Evolutionary conservation across 352 stramenopile species (phyloP).

Genomic region (Globisporangium heterothallicum): DNA sequence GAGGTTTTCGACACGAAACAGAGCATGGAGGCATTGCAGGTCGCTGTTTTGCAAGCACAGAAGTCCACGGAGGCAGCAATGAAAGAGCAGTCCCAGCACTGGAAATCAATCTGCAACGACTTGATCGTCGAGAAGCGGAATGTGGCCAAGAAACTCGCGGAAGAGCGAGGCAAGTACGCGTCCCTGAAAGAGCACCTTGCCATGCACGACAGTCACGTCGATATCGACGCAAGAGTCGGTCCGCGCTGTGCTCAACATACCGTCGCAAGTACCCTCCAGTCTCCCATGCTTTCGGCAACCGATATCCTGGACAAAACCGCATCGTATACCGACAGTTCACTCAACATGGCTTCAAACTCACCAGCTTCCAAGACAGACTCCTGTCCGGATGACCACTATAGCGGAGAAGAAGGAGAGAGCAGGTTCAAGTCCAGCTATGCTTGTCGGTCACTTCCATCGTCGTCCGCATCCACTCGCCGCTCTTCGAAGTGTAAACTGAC

Average conservation of each 20-base stretch:
- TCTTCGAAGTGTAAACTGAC: background rate
- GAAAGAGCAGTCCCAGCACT: conserved; percentile 33
- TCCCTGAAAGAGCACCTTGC: conserved; percentile 35
- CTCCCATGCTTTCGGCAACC: background rate
- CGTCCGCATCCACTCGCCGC: background rate
- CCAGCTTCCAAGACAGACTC: background rate
- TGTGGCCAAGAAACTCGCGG: conserved; percentile 36
- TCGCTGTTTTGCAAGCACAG: conserved; percentile 18
- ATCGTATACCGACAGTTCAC: background rate
- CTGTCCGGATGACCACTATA: background rate
- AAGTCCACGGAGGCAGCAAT: conserved; percentile 25
- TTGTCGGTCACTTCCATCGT: background rate
- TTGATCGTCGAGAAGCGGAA: conserved; percentile 35
- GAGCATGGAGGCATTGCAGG: conserved; percentile 19
- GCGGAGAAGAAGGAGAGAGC: background rate
- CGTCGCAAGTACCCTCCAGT: background rate
- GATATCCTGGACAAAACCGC: background rate
- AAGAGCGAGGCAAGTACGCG: conserved; percentile 38
- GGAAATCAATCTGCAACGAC: conserved; percentile 41
- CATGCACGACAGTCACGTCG: conserved; percentile 10
- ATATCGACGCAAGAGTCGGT: background rate
- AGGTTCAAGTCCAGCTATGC: background rate
- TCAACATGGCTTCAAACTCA: background rate
- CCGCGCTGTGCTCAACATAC: background rate
- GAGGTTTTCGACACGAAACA: conserved; percentile 22